Evolutionary conservation across 345 rosid species (phyloP).

Genomic region (Barbarea vulgaris): DNA sequence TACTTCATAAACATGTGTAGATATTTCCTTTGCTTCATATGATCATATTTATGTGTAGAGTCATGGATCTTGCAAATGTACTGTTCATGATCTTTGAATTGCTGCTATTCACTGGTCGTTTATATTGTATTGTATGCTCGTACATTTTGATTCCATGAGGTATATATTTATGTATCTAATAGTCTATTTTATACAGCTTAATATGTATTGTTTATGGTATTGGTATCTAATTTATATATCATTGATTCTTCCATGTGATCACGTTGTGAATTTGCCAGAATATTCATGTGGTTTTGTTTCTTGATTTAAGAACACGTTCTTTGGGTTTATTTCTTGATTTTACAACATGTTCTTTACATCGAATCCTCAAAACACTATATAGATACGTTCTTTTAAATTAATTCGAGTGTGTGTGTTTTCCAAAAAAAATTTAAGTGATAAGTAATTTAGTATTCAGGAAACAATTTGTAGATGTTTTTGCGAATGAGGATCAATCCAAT

Average conservation of each 20-base stretch:
- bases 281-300: slow-evolving; percentile 4
- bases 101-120: background rate
- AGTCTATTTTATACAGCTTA: background rate
- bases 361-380: background rate
- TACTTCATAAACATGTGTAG: background rate
- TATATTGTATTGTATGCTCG: slow-evolving; percentile 29
- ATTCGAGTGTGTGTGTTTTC: background rate
- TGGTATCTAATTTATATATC: slow-evolving; percentile 10
- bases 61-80: slow-evolving; percentile 24
- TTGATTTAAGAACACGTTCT: slow-evolving; percentile 5
- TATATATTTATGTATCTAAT: background rate
- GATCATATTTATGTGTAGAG: slow-evolving; percentile 12
- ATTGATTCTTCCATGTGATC: slow-evolving; percentile 38
- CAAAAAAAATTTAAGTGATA: background rate
- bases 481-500: background rate
- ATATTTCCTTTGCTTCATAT: slow-evolving; percentile 9
- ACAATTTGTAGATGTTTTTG: background rate
- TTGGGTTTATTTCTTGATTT: slow-evolving; percentile 2
- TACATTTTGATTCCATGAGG: slow-evolving; percentile 24
- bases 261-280: slow-evolving; percentile 32
- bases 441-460: background rate
- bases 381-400: background rate
- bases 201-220: slow-evolving; percentile 1
- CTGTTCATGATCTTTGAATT: slow-evolving; percentile 5
- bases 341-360: slow-evolving; percentile 9